Base-by-base conservation (phyloP, 306 rosid species). In the Vicia villosa region DNA sequence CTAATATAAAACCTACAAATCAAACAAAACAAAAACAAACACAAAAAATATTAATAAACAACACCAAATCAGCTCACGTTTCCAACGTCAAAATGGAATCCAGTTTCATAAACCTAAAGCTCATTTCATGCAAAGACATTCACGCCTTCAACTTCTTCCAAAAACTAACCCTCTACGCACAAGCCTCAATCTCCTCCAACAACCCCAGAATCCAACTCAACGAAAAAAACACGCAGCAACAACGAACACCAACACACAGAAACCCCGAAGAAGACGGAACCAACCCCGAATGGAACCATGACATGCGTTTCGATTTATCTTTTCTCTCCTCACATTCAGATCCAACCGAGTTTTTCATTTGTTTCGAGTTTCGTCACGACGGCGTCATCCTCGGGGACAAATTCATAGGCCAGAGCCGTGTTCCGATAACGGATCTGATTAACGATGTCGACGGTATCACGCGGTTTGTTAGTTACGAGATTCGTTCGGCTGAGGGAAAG, bases 71-170 rank as follows among this genome's bases (percentile, higher is more conserved):
- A 54, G 4, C 11, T 1, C 13, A 15, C 12, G 5, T 59, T 59
- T 34, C 15, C 24, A 34, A 36, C 46, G 10, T 36, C 3, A 37
- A 62, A 38, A 62, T 62, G 68, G 68, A 62, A 38, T 5, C 34
- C 3, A 40, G 36, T 1, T 62, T 5, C 47, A 75, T 87, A 6
- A 85, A 83, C 46, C 67, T 89, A 14, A 85, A 75, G 76, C 43
- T 89, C 1, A 58, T 83, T 30, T 87, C 76, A 30, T 84, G 90
- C 79, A 71, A 72, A 58, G 66, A 78, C 10, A 37, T 85, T 0
- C 69, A 9, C 42, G 68, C 79, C 2, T 85, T 85, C 87, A 85
- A 85, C 62, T 87, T 89, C 68, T 89, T 89, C 42, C 90, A 87
- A 82, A 89, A 87, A 68, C 90, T 89, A 59, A 78, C 86, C 0